Percentiles rank a stretch among this genome's conserved stretches.
These are phyloP conservation scores for Conoideocrella luteorostrata DNA, from an alignment of 2,329 filamentous ascomycete species.

Conservation along the genomic window DNA sequence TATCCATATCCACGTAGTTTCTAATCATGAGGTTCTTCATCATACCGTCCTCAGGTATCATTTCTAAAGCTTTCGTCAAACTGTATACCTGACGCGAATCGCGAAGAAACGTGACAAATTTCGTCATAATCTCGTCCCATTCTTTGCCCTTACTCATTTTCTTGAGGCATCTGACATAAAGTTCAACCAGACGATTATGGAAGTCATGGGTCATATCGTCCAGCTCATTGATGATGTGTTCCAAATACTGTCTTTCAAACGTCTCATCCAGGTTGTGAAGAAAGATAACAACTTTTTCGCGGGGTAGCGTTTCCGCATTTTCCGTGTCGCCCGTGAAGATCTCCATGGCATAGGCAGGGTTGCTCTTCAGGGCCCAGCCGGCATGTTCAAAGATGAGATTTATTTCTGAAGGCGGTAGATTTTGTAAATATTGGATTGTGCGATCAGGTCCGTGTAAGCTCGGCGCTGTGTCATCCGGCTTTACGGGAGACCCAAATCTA, in stretches of 20 bases:
- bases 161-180: conserved; percentile 55
- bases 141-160: conserved; percentile 36
- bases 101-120: conserved; percentile 68
- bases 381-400: conserved; percentile 89
- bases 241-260: conserved; percentile 76
- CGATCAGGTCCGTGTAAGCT: conserved; percentile 71
- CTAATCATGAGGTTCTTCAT: conserved; percentile 6
- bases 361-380: conserved; percentile 72
- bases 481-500: conserved; percentile 64
- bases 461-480: conserved; percentile 43
- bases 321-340: conserved; percentile 90
- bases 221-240: conserved; percentile 84
- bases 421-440: conserved; percentile 86
- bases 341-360: conserved; percentile 77
- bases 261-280: conserved; percentile 61
- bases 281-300: conserved; percentile 69
- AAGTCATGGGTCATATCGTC: conserved; percentile 79
- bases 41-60: conserved; percentile 74
- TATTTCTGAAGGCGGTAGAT: conserved; percentile 77
- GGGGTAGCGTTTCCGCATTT: conserved; percentile 84
- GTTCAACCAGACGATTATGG: conserved; percentile 74
- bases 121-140: conserved; percentile 54
- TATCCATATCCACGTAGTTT: not conserved
- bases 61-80: conserved; percentile 65
- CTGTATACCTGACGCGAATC: conserved; percentile 72